These are phyloP conservation scores for Mucor racemosus DNA, from an alignment of 371 early-diverging fungal genomes.

Conservation along the genomic window DNA sequence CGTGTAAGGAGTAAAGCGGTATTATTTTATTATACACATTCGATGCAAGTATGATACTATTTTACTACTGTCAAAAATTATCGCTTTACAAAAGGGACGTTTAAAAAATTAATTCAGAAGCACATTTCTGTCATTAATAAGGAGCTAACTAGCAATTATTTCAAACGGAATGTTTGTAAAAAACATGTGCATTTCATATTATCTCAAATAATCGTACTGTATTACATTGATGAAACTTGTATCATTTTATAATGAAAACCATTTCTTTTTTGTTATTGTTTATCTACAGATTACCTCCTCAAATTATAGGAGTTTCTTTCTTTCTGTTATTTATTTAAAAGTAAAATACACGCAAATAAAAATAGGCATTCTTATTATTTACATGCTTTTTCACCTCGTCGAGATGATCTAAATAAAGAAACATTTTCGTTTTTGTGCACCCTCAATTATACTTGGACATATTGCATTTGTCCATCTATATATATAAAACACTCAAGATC, in stretches of 20 bases:
- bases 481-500: not conserved
- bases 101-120: not conserved
- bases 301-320: not conserved
- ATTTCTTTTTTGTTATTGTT: not conserved
- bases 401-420: not conserved
- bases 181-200: no score
- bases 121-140: not conserved
- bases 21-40: no score
- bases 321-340: not conserved
- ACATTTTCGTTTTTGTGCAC: not conserved
- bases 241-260: not conserved
- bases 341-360: no score
- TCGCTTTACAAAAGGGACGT: not conserved
- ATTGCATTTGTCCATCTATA: not conserved
- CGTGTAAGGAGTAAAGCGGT: no score
- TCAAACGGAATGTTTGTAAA: not conserved
- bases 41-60: not conserved
- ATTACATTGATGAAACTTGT: slow-evolving; percentile 4
- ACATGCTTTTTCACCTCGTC: not conserved
- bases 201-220: not conserved
- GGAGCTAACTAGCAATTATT: not conserved
- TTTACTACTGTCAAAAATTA: not conserved
- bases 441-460: not conserved
- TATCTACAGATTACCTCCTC: not conserved
- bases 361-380: no score